Percentiles rank a stretch among this genome's conserved stretches.
These are phyloP conservation scores for Ephemerocybe angulata DNA, from an alignment of 768 basidiomycete species.

Conservation along the genomic window DNA sequence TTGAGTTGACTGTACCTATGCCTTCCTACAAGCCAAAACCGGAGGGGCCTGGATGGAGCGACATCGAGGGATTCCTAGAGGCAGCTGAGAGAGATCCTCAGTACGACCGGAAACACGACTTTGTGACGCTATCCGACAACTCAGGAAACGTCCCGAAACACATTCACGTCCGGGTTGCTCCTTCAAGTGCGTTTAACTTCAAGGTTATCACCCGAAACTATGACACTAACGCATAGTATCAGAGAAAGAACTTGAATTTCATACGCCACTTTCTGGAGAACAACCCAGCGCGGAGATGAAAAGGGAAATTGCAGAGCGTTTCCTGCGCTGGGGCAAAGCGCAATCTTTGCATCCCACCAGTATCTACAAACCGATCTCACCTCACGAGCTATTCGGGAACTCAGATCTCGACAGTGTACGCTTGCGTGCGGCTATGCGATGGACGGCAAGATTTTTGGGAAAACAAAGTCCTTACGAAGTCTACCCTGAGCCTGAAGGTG, in stretches of 20 bases:
- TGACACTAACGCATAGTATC: slow-evolving; percentile 2
- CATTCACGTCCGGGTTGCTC: slow-evolving; percentile 12
- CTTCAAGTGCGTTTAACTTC: slow-evolving; percentile 13
- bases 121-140: not conserved
- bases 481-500: slow-evolving; percentile 9
- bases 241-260: slow-evolving; percentile 6
- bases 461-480: slow-evolving; percentile 26
- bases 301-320: slow-evolving; percentile 15
- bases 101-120: slow-evolving; percentile 6
- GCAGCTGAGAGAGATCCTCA: slow-evolving; percentile 15
- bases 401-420: slow-evolving; percentile 23
- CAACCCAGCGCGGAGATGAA: slow-evolving; percentile 11
- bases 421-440: slow-evolving; percentile 27
- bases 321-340: slow-evolving; percentile 39
- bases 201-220: not conserved
- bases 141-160: slow-evolving; percentile 11
- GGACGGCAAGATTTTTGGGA: slow-evolving; percentile 13
- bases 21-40: slow-evolving; percentile 19
- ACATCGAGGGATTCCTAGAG: slow-evolving; percentile 25
- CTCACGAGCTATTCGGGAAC: slow-evolving; percentile 21
- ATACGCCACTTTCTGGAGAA: not conserved
- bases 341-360: slow-evolving; percentile 27
- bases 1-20: slow-evolving; percentile 25
- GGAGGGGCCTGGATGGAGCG: slow-evolving; percentile 35
- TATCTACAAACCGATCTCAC: slow-evolving; percentile 15